Evolutionary conservation across 108 stramenopile genomes (phyloP).

Genomic region (Cyclotella cryptica): DNA sequence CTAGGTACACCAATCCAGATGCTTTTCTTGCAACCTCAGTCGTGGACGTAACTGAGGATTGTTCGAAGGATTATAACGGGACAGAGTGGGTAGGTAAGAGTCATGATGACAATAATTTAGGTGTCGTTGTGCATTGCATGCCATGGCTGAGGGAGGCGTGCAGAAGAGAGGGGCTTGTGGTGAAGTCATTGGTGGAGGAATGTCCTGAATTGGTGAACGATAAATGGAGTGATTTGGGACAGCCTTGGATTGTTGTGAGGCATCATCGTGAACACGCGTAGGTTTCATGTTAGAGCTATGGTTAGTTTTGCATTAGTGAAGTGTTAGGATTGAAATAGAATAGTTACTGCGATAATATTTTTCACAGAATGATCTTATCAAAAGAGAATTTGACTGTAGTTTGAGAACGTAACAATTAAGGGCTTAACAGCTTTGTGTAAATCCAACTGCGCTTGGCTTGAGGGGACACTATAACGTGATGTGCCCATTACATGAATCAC

Average conservation of each 20-base stretch:
- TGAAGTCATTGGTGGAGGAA: not conserved
- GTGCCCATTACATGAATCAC: too few relatives aligned
- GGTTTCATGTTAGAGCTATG: too few relatives aligned
- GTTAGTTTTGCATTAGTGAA: too few relatives aligned
- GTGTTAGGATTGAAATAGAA: too few relatives aligned
- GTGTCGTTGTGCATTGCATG: constrained; percentile 4
- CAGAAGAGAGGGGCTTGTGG: not conserved
- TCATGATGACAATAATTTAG: not conserved
- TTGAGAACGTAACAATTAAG: too few relatives aligned
- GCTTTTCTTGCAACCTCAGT: constrained; percentile 20
- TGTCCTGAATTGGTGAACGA: not conserved
- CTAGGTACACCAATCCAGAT: not conserved
- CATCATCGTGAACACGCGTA: not conserved
- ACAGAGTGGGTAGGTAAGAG: constrained; percentile 13
- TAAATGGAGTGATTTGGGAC: constrained; percentile 3
- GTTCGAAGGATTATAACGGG: constrained; percentile 12
- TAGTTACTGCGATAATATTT: too few relatives aligned
- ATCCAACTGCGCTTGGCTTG: too few relatives aligned
- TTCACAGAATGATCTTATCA: too few relatives aligned
- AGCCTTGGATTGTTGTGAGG: constrained; percentile 5
- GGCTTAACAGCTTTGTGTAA: too few relatives aligned
- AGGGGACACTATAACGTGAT: too few relatives aligned
- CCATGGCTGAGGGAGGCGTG: not conserved
- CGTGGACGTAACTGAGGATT: constrained; percentile 2
- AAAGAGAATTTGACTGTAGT: too few relatives aligned